These are phyloP conservation scores for Pyricularia pennisetigena DNA, from an alignment of 2,329 filamentous ascomycete species.

Conservation along the genomic window DNA sequence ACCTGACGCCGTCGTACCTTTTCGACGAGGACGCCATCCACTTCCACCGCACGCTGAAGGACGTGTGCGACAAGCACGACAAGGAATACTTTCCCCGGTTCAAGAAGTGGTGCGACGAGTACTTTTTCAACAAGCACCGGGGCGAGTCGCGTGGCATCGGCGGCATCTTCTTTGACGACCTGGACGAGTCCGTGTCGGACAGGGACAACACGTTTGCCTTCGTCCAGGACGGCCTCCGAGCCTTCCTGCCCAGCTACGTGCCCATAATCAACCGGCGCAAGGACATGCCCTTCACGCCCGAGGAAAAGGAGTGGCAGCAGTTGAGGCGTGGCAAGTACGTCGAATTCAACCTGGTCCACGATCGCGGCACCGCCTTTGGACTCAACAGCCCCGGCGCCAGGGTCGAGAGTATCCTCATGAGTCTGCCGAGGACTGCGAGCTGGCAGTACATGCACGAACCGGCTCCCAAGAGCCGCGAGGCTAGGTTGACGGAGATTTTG, in stretches of 20 bases:
- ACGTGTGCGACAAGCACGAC: conserved; percentile 88
- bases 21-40: conserved; percentile 96
- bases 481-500: conserved; percentile 66
- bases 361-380: conserved; percentile 89
- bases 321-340: conserved; percentile 90
- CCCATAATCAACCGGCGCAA: conserved; percentile 84
- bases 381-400: conserved; percentile 84
- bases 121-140: conserved; percentile 91
- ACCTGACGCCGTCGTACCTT: conserved; percentile 85
- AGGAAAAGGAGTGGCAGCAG: conserved; percentile 95
- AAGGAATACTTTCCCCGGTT: conserved; percentile 86
- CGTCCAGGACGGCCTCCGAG: conserved; percentile 70
- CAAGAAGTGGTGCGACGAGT: conserved; percentile 98
- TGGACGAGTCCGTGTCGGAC: conserved; percentile 79
- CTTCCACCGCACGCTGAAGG: conserved; percentile 90
- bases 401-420: conserved; percentile 97
- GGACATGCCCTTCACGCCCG: conserved; percentile 78
- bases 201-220: conserved; percentile 87
- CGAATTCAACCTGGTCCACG: conserved; percentile 96
- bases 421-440: conserved; percentile 79
- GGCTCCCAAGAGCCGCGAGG: conserved; percentile 65
- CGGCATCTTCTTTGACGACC: conserved; percentile 97
- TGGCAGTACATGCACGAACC: conserved; percentile 96
- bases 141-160: conserved; percentile 79
- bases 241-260: conserved; percentile 84